Base-by-base conservation (phyloP, 140 eudicot genomes). In the Oenanthe javanica region DNA sequence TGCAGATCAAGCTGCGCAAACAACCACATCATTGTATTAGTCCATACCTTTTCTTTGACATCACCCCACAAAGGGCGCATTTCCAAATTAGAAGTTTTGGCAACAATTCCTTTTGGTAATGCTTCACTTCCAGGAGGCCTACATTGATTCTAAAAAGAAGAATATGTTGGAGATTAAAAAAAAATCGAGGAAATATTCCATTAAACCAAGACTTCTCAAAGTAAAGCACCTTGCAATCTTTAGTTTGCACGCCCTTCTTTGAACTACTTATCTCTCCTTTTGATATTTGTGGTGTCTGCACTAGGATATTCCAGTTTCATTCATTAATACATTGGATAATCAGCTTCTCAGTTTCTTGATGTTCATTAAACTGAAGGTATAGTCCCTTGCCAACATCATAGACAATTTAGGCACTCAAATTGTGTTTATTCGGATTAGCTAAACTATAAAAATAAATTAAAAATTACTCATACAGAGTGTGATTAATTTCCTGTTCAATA, bases 1-100 rank as follows among this genome's bases (percentile, higher is more conserved):
- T 12, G 43, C 45, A 27, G 3, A 23, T 25, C 21, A 27, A 31
- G 73, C 73, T 67, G 42, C 31, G 45, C 73, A 27, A 31, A 67
- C 4, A 36, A 71, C 76, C 21, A 21, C 23, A 12, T 18, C 14
- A 27, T 12, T 67, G 45, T 36, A 52, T 4, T 66, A 43, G 73
- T 43, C 78, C 88, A 81, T 81, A 90, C 96, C 66, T 48, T 79
- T 71, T 85, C 79, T 4, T 69, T 57, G 78, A 87, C 72, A 46
- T 86, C 77, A 48, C 97, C 97, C 92, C 93, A 91, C 75, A 93
- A 83, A 48, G 96, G 96, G 51, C 86, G 93, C 96, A 93, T 88
- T 77, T 85, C 84, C 89, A 93, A 83, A 88, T 93, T 87, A 48
- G 98, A 90, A 19, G 96, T 84, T 89, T 82, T 72, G 45, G 84